Evolutionary conservation across 1,284 basidiomycete genomes (phyloP).

Genomic region (Singerocomus inundabilis): DNA sequence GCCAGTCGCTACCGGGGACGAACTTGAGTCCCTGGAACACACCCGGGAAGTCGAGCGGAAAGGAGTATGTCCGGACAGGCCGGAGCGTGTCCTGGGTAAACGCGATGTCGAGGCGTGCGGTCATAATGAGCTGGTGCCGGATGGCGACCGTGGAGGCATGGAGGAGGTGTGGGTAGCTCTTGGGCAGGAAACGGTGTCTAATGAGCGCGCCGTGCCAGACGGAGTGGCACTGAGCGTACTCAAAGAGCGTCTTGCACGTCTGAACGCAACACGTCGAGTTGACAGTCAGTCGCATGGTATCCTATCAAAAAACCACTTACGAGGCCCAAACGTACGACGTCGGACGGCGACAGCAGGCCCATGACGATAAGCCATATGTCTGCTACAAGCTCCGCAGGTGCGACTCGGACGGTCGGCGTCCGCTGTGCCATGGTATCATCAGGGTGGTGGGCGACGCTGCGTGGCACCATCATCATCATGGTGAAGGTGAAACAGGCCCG

Average conservation of each 20-base stretch:
- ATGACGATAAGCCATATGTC: conserved; percentile 34
- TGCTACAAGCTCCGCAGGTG: conserved; percentile 22
- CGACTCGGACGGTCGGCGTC: too few relatives aligned
- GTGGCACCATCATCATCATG: too few relatives aligned
- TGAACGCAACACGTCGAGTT: too few relatives aligned
- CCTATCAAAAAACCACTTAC: conserved; percentile 17
- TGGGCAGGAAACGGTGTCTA: conserved; percentile 25
- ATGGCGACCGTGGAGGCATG: conserved; percentile 19
- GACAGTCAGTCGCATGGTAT: neutral
- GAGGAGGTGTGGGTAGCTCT: conserved; percentile 27
- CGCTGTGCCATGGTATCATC: too few relatives aligned
- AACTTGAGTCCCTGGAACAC: conserved; percentile 34
- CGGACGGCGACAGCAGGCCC: conserved; percentile 26
- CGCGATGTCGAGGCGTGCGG: conserved; percentile 23
- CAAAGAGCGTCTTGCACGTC: conserved; percentile 29
- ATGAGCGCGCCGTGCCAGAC: conserved; percentile 28
- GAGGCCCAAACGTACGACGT: conserved; percentile 24
- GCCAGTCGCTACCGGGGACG: conserved; percentile 30
- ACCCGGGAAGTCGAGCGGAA: conserved; percentile 32
- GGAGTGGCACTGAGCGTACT: conserved; percentile 25
- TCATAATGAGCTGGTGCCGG: conserved; percentile 25
- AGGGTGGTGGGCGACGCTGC: too few relatives aligned
- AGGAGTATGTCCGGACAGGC: conserved; percentile 25
- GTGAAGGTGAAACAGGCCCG: neutral
- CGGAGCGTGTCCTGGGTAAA: conserved; percentile 18